Percentiles rank a stretch among this genome's conserved stretches.
Evolutionary conservation across 192 early-diverging fungal genomes (phyloP).

Genomic region (Mortierella hygrophila): DNA sequence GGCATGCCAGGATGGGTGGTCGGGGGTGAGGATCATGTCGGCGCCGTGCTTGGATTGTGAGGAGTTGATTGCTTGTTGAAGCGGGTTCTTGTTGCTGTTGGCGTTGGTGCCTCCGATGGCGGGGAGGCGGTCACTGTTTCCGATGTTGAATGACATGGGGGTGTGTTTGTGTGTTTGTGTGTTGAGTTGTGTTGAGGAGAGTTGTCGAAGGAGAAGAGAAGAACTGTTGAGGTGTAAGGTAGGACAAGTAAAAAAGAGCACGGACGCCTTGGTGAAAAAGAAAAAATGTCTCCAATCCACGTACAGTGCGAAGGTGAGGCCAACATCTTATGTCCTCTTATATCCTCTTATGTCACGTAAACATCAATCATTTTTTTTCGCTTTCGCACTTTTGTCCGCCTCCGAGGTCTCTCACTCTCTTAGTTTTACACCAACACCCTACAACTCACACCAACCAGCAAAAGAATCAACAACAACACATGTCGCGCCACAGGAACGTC

Average conservation of each 20-base stretch:
- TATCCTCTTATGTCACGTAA: background rate
- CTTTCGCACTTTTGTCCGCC: background rate
- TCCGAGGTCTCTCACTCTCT: background rate
- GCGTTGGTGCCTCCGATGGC: background rate
- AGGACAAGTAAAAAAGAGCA: background rate
- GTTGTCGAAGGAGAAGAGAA: background rate
- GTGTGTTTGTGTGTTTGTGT: background rate
- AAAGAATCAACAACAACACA: slow-evolving; percentile 13
- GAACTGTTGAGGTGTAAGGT: background rate
- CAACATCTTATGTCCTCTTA: background rate
- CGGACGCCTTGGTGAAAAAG: background rate
- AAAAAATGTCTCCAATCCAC: background rate
- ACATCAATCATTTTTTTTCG: background rate
- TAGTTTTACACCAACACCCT: background rate
- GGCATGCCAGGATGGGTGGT: slow-evolving; percentile 43
- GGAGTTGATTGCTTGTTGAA: slow-evolving; percentile 21
- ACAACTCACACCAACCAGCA: background rate
- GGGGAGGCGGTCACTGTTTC: slow-evolving; percentile 39
- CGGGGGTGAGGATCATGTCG: slow-evolving; percentile 49
- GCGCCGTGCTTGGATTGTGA: slow-evolving; percentile 13
- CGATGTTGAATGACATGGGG: slow-evolving; percentile 47
- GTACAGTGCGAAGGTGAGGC: background rate
- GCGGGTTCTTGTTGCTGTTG: slow-evolving; percentile 16
- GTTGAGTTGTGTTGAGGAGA: background rate
- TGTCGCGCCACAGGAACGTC: slow-evolving; percentile 68